Base-by-base conservation (phyloP, 495 filamentous ascomycete species). In the Hypoxylon trugodes region DNA sequence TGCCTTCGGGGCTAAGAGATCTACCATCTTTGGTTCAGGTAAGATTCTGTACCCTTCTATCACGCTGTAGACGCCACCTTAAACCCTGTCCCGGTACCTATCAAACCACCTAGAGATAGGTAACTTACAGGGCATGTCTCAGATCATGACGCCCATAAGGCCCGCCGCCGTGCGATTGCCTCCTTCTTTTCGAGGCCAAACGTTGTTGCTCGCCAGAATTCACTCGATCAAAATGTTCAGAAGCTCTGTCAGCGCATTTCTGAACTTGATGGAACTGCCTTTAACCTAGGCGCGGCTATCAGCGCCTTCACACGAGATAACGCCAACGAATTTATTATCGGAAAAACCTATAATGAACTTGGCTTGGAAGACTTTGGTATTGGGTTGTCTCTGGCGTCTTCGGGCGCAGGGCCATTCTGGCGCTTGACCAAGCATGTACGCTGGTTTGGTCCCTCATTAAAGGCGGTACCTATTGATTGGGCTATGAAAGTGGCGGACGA, bases 251-350 rank as follows among this genome's bases (percentile, higher is more conserved):
- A n/a, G 15, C 69, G 71, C n/a, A 69, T 76, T 15, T 32, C 42
- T 0, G 22, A 38, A 0, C 43, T 61, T 37, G 50, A 45, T 26
- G 52, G 42, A 43, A 15, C 41, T 2, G 30, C 50, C 3, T 60
- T 76, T 45, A 68, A 74, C 38, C 49, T 76, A 21, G 72, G 72
- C 15, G 72, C 74, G 0, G 70, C 65, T 4, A 65, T 70, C 13
- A 73, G 69, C 36, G 74, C 72, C 4, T 68, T 71, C 21, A 47
- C 59, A 0, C 28, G 63, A 10, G 70, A 73, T 26, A 62, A 61
- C 0, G 42, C 66, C 5, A 65, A 42, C 9, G 72, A 74, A 25
- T 76, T 70, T 21, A 66, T 70, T 16, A 9, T 74, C 7, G 67
- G 68, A 0, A 69, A 69, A 42, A 36, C 50, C 8, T 71, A 74